Base-by-base conservation (phyloP, 75 land plant genomes). In the Ceratopteris richardii region DNA sequence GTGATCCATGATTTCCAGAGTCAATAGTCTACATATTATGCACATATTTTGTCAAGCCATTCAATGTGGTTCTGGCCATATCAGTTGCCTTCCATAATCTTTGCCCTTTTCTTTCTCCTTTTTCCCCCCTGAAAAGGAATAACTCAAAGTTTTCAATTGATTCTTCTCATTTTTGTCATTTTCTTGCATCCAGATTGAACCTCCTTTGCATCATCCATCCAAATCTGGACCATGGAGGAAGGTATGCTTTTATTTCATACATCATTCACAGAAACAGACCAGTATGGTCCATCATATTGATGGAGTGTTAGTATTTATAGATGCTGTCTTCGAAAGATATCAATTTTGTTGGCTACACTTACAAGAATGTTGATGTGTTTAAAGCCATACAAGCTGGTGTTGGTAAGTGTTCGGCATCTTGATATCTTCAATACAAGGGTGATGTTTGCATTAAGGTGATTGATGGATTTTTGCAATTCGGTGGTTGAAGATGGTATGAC, bases 291-390 rank as follows among this genome's bases (percentile, higher is more conserved):
- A 7, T 46, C 21, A 2, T 17, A n/a, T 5, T 20, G n/a, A 5
- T 2, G 1, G n/a, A 17, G 21, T 46, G n/a, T 20, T n/a, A n/a
- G 17, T n/a, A 3, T 52, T 63, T 24, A 57, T 80, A 93, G 95
- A 89, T 93, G 96, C 81, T 93, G 31, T 65, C 96, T 1, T 88
- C 97, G 20, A 92, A 92, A 79, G 98, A 94, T 64, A 70, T 84
- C 31, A 94, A 89, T 66, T 94, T 94, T 67, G 85, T 94, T 36
- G 98, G 98, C 19, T 94, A 94, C 58, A 94, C 96, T 2, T 94
- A 83, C 72, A 94, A 86, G 74, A 88, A 85, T 61, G 82, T 77
- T 77, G 96, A 94, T 58, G 91, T 94, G 31, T 82, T 83, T 11
- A 80, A 82, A 59, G 51, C 60, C 43, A 66, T 57, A 26, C 54